These are phyloP conservation scores for Eucalyptus sp. DNA, from an alignment of 345 rosid genomes.

Conservation along the genomic window DNA sequence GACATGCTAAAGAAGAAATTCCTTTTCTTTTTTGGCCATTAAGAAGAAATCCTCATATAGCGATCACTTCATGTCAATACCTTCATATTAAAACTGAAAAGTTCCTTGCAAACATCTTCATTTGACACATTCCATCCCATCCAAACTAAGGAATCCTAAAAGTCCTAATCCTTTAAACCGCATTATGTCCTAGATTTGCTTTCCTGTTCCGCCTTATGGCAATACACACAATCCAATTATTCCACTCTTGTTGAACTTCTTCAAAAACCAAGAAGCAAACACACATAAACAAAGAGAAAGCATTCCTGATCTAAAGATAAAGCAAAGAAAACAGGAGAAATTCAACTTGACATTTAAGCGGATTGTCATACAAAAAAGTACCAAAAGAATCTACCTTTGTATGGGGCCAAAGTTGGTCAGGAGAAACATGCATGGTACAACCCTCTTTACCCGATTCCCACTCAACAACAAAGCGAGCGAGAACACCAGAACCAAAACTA, in stretches of 20 bases:
- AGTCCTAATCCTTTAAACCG: background rate
- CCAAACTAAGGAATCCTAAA: background rate
- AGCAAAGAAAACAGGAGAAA: background rate
- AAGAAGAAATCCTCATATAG: background rate
- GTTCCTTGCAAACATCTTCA: background rate
- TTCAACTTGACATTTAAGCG: background rate
- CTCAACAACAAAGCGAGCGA: constrained; percentile 96
- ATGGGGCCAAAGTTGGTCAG: constrained; percentile 99
- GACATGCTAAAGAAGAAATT: background rate
- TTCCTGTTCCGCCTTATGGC: background rate
- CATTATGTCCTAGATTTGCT: background rate
- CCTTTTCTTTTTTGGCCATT: background rate
- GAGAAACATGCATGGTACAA: constrained; percentile 99
- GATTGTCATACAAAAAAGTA: background rate
- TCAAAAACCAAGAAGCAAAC: background rate
- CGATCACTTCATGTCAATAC: background rate
- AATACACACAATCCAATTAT: background rate
- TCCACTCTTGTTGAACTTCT: background rate
- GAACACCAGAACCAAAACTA: constrained; percentile 81
- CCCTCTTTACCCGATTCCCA: constrained; percentile 98
- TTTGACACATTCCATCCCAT: background rate
- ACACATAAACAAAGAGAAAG: background rate
- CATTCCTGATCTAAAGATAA: background rate
- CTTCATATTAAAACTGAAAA: background rate
- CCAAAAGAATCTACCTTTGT: constrained; percentile 51